phyloP scores from a whole-genome alignment of 2,329 filamentous ascomycete genomes.

The Phialemonium atrogriseum region DNA sequence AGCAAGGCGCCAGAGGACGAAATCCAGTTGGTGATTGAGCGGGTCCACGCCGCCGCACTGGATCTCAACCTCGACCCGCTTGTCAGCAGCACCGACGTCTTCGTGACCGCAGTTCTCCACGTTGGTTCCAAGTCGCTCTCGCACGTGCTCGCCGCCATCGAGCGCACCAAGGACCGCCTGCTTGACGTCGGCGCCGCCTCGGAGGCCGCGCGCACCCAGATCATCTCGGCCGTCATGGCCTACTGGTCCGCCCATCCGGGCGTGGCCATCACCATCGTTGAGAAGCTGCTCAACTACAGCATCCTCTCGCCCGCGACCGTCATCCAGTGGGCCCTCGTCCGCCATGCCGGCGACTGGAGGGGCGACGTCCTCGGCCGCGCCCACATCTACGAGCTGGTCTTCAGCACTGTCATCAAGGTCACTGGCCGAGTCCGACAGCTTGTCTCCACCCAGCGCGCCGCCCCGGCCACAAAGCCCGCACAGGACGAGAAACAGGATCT shows the following conservation, averaged over 20 bases:
- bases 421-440: conserved; percentile 80
- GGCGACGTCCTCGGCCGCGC: conserved; percentile 62
- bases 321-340: conserved; percentile 77
- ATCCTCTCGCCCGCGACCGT: conserved; percentile 82
- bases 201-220: conserved; percentile 71
- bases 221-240: conserved; percentile 79
- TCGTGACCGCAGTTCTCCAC: conserved; percentile 87
- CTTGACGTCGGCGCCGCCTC: conserved; percentile 69
- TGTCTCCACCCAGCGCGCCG: conserved; percentile 31
- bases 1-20: conserved; percentile 82
- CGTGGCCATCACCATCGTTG: conserved; percentile 83
- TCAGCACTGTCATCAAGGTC: conserved; percentile 83
- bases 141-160: conserved; percentile 91
- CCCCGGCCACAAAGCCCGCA: conserved; percentile 34
- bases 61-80: conserved; percentile 68
- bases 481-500: too few species aligned
- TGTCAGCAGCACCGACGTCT: conserved; percentile 83
- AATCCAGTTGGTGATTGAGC: conserved; percentile 71
- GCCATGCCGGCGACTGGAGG: conserved; percentile 38
- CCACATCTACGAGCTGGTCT: conserved; percentile 84
- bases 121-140: conserved; percentile 93
- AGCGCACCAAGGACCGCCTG: conserved; percentile 85
- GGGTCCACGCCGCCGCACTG: conserved; percentile 71
- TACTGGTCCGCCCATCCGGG: conserved; percentile 95
- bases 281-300: conserved; percentile 95